Conservation (phyloP, 495 filamentous ascomycete genomes). For the Stereocaulon alpinum region DNA sequence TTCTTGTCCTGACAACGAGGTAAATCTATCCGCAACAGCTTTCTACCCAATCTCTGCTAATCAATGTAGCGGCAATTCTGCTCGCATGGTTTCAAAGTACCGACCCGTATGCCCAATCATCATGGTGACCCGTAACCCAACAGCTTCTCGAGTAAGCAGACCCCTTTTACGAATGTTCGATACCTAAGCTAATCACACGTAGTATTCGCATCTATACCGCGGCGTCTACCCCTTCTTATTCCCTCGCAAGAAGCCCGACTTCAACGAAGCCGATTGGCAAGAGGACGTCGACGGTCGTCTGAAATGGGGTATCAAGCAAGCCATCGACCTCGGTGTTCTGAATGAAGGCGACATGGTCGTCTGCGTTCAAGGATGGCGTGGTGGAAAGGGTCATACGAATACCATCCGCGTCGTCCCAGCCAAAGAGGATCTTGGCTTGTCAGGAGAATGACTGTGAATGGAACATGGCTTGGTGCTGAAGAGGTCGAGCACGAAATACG, state of each 20-base stretch:
- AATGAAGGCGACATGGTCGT: conserved; percentile 75
- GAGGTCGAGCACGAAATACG: too few relatives aligned
- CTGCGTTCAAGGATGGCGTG: conserved; percentile 96
- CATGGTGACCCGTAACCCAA: conserved; percentile 86
- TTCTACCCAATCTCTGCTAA: conserved; percentile 22
- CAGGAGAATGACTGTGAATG: background rate
- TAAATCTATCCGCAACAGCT: conserved; percentile 28
- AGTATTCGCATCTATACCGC: conserved; percentile 90
- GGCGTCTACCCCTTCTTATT: conserved; percentile 97
- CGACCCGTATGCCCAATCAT: conserved; percentile 96
- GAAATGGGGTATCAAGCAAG: conserved; percentile 84
- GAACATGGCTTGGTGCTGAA: too few relatives aligned
- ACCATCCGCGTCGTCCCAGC: conserved; percentile 67
- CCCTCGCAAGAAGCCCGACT: conserved; percentile 87
- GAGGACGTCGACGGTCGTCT: conserved; percentile 95
- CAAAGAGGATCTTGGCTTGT: conserved; percentile 50
- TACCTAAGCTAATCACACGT: conserved; percentile 12
- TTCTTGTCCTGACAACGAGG: conserved; percentile 88
- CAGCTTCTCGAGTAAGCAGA: conserved; percentile 57
- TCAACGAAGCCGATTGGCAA: conserved; percentile 82
- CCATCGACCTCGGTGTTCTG: conserved; percentile 74
- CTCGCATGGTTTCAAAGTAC: conserved; percentile 94
- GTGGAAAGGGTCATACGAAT: conserved; percentile 97
- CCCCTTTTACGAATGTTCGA: background rate
- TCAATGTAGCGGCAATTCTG: conserved; percentile 62